These are phyloP conservation scores for Metarhizium album DNA, from an alignment of 2,329 filamentous ascomycete genomes.

Conservation along the genomic window DNA sequence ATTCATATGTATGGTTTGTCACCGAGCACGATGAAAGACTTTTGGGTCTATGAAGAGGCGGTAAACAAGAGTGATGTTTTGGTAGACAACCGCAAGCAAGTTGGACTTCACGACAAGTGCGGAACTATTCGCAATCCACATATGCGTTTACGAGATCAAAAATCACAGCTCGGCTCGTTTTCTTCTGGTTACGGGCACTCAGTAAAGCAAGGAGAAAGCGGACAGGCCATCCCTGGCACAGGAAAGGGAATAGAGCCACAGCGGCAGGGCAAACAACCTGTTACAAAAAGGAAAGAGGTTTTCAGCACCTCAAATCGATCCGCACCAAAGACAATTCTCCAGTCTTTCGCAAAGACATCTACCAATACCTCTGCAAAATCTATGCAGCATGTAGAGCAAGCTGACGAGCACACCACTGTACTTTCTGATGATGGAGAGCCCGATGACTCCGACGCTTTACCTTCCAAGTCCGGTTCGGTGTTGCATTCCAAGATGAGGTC, in stretches of 20 bases:
- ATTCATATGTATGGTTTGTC: slow-evolving; percentile 77
- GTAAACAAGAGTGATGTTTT: slow-evolving; percentile 7
- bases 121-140: slow-evolving; percentile 4
- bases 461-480: slow-evolving; percentile 14
- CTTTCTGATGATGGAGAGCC: slow-evolving; percentile 31
- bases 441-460: slow-evolving; percentile 24
- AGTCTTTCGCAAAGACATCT: slow-evolving; percentile 60
- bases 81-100: not conserved
- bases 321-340: slow-evolving; percentile 56
- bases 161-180: not conserved
- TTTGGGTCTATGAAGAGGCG: not conserved
- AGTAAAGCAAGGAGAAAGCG: not conserved
- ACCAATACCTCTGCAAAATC: slow-evolving; percentile 30
- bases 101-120: not conserved
- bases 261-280: slow-evolving; percentile 14
- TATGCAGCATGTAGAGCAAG: slow-evolving; percentile 29
- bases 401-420: slow-evolving; percentile 20
- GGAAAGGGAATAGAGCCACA: slow-evolving; percentile 17
- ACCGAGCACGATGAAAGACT: not conserved
- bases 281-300: not conserved
- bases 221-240: slow-evolving; percentile 16
- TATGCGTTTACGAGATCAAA: slow-evolving; percentile 4
- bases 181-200: not conserved
- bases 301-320: slow-evolving; percentile 40
- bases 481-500: slow-evolving; percentile 17